Base-by-base conservation (phyloP, 164 flowering plant species). In the Amborella trichopoda region DNA sequence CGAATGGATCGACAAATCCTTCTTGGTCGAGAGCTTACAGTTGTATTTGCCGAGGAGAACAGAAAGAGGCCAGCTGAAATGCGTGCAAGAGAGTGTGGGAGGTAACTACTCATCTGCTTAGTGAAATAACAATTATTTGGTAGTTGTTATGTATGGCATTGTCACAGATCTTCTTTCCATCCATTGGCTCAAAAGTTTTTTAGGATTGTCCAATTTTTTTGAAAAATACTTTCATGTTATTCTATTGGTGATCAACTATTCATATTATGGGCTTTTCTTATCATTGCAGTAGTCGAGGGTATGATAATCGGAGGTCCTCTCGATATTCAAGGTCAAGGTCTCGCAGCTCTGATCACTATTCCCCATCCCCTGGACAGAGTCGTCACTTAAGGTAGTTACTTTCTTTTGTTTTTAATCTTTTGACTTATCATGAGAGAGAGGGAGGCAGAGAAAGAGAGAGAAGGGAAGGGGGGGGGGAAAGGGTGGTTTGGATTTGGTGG, bases 31-130 rank as follows among this genome's bases (percentile, higher is more conserved):
- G 89, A 86, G 65, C 54, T 90, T 44, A 86, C 87, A 19, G 98
- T 90, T 53, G 83, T 90, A 17, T 90, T 83, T 76, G 95, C 96
- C 0, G 96, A 79, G 73, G 96, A 90, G 43, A 83, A 78, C 43
- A 74, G 95, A 42, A 90, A 90, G 63, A 83, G 68, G 40, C 95
- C 98, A 10, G 36, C 68, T 6, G 96, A 90, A 40, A 90, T 90
- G 96, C 86, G 94, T 56, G 81, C 84, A 18, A 73, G 96, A 43
- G 89, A 86, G 2, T 73, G 82, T 4, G 3, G 11, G 6, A 82
- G 89, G 89, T 81, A 36, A 40, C 4, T 1, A 27, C 17, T 25
- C 39, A 9, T n/a, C 4, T 20, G 12, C 32, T 6, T 21, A 20
- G 25, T 2, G 14, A 16, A 25, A 34, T n/a, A 1, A 3, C 18